Evolutionary conservation across 2,329 filamentous ascomycete genomes (phyloP).

Genomic region (Sporothrix brunneoviolacea): DNA sequence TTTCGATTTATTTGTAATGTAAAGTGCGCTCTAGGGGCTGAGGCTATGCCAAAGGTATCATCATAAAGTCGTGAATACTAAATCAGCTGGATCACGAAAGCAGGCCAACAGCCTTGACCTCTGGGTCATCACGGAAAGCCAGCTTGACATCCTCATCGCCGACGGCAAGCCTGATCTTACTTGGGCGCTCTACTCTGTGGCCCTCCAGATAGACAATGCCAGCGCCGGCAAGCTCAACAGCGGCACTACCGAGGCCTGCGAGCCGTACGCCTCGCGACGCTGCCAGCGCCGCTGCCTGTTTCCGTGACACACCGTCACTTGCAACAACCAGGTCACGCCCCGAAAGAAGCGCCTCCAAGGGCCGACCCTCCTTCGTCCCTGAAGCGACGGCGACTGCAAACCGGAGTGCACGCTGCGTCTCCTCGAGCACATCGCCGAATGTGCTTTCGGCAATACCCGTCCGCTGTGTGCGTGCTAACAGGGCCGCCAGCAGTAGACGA

Average conservation of each 20-base stretch:
- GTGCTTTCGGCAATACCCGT: conserved; percentile 83
- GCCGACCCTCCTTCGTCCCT: conserved; percentile 35
- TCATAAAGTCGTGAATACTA: too few relatives aligned
- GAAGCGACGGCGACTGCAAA: conserved; percentile 43
- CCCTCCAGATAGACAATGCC: conserved; percentile 82
- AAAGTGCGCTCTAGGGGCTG: too few relatives aligned
- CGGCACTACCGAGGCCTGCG: conserved; percentile 47
- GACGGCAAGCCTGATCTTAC: conserved; percentile 77
- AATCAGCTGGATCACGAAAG: conserved; percentile 26
- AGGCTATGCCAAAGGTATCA: too few relatives aligned
- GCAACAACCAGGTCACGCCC: not conserved
- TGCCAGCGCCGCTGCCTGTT: conserved; percentile 13
- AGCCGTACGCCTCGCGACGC: conserved; percentile 22
- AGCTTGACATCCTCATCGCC: conserved; percentile 86
- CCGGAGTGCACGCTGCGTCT: conserved; percentile 63
- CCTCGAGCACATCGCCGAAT: conserved; percentile 82
- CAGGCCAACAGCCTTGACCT: conserved; percentile 74
- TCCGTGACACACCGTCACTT: conserved; percentile 3
- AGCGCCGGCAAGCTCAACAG: conserved; percentile 76
- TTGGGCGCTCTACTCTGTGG: conserved; percentile 73
- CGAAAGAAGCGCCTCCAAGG: conserved; percentile 49
- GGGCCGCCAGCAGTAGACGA: conserved; percentile 78
- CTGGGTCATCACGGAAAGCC: conserved; percentile 80
- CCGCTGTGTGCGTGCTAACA: conserved; percentile 70
- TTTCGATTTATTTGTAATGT: too few relatives aligned